Conservation (phyloP, 2,329 filamentous ascomycete species). For the Sporothrix globosa region DNA sequence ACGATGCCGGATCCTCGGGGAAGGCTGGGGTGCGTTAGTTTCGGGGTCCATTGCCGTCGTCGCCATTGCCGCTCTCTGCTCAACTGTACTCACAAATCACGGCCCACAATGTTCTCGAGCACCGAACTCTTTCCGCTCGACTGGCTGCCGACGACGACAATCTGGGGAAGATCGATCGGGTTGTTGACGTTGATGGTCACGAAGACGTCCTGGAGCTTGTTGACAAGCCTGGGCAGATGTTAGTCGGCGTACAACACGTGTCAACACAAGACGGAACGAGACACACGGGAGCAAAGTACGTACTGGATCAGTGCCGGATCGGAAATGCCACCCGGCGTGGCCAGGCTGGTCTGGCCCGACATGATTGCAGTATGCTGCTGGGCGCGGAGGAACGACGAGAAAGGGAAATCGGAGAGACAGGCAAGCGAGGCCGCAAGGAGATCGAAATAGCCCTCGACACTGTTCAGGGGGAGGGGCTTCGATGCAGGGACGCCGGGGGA, state of each 20-base stretch:
- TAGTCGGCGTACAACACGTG: conserved; percentile 13
- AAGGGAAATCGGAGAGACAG: neutral
- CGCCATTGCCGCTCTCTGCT: neutral
- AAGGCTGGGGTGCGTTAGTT: conserved; percentile 60
- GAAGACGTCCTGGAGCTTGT: conserved; percentile 99
- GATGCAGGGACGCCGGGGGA: neutral
- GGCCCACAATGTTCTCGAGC: conserved; percentile 95
- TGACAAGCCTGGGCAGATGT: conserved; percentile 70
- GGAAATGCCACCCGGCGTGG: conserved; percentile 39
- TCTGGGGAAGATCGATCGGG: conserved; percentile 97
- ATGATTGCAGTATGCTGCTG: conserved; percentile 28
- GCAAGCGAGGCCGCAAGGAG: neutral
- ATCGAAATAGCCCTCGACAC: conserved; percentile 7
- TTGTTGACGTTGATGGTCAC: conserved; percentile 98
- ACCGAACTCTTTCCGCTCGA: conserved; percentile 99
- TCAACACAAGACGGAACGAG: neutral
- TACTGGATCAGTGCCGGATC: conserved; percentile 40
- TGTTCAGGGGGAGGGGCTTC: neutral
- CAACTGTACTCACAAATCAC: conserved; percentile 83
- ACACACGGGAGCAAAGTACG: conserved; percentile 11
- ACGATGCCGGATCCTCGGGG: conserved; percentile 98
- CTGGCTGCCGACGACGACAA: conserved; percentile 96
- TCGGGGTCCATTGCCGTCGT: neutral
- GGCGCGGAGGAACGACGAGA: neutral
- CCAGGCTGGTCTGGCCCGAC: conserved; percentile 32